Evolutionary conservation across 1,139 yeast genomes (phyloP), one percentile per base, ranked within the genome.

Genomic region (Pichia terricola): DNA sequence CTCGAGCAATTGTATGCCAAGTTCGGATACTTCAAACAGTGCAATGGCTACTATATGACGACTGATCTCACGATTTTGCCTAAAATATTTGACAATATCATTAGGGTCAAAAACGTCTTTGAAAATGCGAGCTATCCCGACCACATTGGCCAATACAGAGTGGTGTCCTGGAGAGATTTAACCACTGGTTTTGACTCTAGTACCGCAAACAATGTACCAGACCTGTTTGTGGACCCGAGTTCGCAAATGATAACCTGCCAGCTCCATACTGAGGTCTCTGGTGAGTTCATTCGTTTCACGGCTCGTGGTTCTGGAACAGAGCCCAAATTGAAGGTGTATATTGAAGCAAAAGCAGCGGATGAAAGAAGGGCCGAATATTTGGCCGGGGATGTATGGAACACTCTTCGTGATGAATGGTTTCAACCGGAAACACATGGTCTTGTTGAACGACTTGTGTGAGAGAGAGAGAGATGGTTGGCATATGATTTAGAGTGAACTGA

Each of bases 251-350:
- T 91, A 49, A 87, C 96, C 0, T 82, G 74, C 1, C 63, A 62
- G 8, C 55, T 76, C 39, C 28, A 41, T 4, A 54, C 30, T 3
- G 45, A 26, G 2, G 25, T 8, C 9, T 33, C 26, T 8, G 54
- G 50, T 3, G 74, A 67, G 35, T 51, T 53, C 26, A 77, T 87
- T 2, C 67, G 95, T 37, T 81, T 89, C 59, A 89, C 97, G 0
- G 79, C 86, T 41, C 72, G 98, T 42, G 96, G 97, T 0, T 86
- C 96, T 4, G 98, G 98, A 8, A 91, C 98, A 0, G 98, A 91
- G 60, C 97, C 97, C 3, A 91, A 91, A 58, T 68, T 91, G 50
- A 91, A 91, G 62, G 86, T 89, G 1, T 91, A 91, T 63, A 81
- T 91, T 38, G 97, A 91, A 60, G 95, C 94, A 0, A 64, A 63